Conservation (phyloP, 169 alveolate genomes). For the Cryptosporidium meleagridis region DNA sequence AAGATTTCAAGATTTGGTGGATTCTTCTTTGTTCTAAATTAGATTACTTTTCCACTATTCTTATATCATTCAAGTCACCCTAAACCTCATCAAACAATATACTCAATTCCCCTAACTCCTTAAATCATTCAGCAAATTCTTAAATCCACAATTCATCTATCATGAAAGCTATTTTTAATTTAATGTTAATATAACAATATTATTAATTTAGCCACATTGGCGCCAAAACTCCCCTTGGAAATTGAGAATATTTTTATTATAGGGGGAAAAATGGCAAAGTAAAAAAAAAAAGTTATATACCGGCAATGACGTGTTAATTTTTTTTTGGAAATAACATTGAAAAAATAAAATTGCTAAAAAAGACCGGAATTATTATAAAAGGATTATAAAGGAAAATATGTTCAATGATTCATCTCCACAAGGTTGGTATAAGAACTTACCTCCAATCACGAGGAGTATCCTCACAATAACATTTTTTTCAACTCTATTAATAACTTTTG, state of each 20-base stretch:
- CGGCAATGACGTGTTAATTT: constrained; percentile 8
- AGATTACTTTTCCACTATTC: background rate
- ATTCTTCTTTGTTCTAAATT: background rate
- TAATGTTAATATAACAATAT: background rate
- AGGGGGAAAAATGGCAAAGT: background rate
- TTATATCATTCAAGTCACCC: background rate
- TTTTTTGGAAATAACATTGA: background rate
- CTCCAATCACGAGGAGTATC: constrained; percentile 86
- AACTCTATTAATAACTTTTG: constrained; percentile 83
- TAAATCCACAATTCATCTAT: too few relatives aligned
- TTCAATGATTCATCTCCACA: constrained; percentile 80
- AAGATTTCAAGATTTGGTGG: background rate
- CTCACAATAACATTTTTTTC: constrained; percentile 82
- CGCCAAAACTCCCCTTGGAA: background rate
- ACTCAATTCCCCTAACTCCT: background rate
- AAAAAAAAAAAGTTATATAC: background rate
- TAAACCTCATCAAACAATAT: background rate
- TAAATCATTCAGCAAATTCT: background rate
- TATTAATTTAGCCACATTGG: background rate
- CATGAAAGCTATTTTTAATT: background rate
- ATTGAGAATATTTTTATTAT: background rate
- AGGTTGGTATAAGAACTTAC: constrained; percentile 85
- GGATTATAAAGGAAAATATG: background rate
- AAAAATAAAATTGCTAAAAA: background rate
- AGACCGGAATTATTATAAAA: background rate